Evolutionary conservation across 768 basidiomycete genomes (phyloP), one percentile per base, ranked within the genome.

Genomic region (Podaxis sp.): DNA sequence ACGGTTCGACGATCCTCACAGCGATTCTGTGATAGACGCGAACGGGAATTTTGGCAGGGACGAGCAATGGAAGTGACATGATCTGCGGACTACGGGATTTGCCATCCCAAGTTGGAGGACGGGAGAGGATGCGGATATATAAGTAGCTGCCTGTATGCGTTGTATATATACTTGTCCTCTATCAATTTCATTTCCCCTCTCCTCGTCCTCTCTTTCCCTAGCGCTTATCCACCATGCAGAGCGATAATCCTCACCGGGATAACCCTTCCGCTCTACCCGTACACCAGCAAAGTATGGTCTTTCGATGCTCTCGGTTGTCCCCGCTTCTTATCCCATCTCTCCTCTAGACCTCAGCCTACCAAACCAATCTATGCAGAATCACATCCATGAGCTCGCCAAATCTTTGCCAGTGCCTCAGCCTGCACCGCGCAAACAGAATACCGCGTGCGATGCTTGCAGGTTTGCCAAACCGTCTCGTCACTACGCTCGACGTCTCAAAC

Each of bases 391-490:
- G 70, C 83, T 90, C 40, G 88, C 89, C 58, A 90, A 90, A 78
- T 84, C 87, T 0, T 82, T 91, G 0, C 89, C 92, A 0, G 90
- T 91, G n/a, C 90, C 92, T 8, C 80, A 93, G 62, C 89, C 92
- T 0, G 90, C 91, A n/a, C 90, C 92, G 5, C 80, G 94, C 62
- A 94, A 93, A 73, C 94, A 95, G 77, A 96, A 96, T 72, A 91
- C 93, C 22, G 94, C 95, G 28, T 96, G 94, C 75, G 94, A 96
- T 79, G 90, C 90, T 57, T 96, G 94, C 86, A 89, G 90, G 90
- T 89, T 6, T 63, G 77, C 66, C 44, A 28, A 30, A 66, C 60
- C 10, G 37, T 38, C 30, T 20, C 8, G n/a, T 36, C 48, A 11
- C 38, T 54, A 41, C 33, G 44, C 48, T 48, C 64, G 50, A 60